Evolutionary conservation across 1,284 basidiomycete genomes (phyloP), one percentile per base, ranked within the genome.

Genomic region (Bjerkandera adusta): DNA sequence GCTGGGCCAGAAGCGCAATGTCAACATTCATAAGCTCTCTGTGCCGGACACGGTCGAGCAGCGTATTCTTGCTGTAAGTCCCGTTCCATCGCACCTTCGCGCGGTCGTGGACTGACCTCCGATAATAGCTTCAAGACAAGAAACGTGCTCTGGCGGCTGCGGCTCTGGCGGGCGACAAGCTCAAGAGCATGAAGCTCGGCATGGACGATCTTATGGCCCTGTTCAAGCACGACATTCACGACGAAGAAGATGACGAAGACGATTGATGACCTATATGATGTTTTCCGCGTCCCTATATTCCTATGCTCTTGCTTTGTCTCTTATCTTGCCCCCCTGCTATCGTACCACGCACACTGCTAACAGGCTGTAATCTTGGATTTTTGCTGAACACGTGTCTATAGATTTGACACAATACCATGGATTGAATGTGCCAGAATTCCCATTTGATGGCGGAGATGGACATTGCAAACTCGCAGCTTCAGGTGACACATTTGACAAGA

Each of bases 21-120:
- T 98, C 32, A 83, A 89, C 62, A 95, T 98, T 56, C 94, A 85
- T 76, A 99, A 99, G 69, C 77, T 99, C 26, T 92, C 88, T 49
- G 86, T 99, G 49, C 81, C 84, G 33, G 73, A 83, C 36, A 96
- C 93, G 0, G 91, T 98, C 8, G 96, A 99, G 59, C 85, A 95
- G 61, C 83, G 93, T 29, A 94, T 93, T 50, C 71, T 93, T 26
- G 73, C 73, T 56, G 81, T 88, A 49, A 53, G 73, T 62, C 15
- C 21, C 26, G n/a, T 29, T 44, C 12, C 29, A 38, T 25, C 45
- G 20, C 32, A 13, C n/a, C n/a, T n/a, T 20, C 16, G 3, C 7
- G 2, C 37, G 12, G 34, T 42, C 12, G 42, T 38, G 20, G 18
- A 18, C 18, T 40, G 27, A 33, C 13, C n/a, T 21, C 26, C 36